Evolutionary conservation across 208 protist species (phyloP).

Genomic region (Trypanosoma platydactyli): DNA sequence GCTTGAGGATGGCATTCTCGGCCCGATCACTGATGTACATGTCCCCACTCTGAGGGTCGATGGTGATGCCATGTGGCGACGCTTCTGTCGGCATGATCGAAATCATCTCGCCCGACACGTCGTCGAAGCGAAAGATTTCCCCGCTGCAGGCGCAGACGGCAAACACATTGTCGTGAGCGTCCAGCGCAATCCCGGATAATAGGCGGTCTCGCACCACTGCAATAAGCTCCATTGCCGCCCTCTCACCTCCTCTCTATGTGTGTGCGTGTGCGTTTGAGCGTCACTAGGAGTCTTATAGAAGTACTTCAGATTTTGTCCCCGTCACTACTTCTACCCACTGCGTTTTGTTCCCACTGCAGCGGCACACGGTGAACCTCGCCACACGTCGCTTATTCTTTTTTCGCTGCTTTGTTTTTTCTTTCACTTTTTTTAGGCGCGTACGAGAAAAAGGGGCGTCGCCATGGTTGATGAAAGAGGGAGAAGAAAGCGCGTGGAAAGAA

Average conservation of each 20-base stretch:
- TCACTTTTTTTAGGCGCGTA: no score
- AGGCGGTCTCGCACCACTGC: constrained; percentile 37
- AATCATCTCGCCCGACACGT: constrained; percentile 15
- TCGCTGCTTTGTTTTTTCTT: no score
- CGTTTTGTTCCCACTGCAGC: no score
- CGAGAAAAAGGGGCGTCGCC: no score
- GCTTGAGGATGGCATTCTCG: constrained; percentile 32
- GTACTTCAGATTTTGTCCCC: no score
- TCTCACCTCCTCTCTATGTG: background rate
- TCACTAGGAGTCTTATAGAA: background rate
- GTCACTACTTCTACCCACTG: no score
- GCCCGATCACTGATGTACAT: constrained; percentile 37
- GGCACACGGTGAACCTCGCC: no score
- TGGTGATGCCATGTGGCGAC: constrained; percentile 23
- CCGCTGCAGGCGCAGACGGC: constrained; percentile 51
- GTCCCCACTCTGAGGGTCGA: constrained; percentile 32
- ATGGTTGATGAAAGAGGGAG: no score
- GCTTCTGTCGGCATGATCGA: constrained; percentile 35
- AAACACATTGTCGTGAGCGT: constrained; percentile 39
- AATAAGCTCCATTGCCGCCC: constrained; percentile 40
- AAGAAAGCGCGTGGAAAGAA: no score
- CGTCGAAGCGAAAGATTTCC: constrained; percentile 42
- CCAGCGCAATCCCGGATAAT: constrained; percentile 38
- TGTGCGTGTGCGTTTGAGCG: no score
- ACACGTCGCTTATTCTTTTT: no score